These are phyloP conservation scores for Backusella luteola DNA, from an alignment of 192 early-diverging fungal species.

Conservation along the genomic window DNA sequence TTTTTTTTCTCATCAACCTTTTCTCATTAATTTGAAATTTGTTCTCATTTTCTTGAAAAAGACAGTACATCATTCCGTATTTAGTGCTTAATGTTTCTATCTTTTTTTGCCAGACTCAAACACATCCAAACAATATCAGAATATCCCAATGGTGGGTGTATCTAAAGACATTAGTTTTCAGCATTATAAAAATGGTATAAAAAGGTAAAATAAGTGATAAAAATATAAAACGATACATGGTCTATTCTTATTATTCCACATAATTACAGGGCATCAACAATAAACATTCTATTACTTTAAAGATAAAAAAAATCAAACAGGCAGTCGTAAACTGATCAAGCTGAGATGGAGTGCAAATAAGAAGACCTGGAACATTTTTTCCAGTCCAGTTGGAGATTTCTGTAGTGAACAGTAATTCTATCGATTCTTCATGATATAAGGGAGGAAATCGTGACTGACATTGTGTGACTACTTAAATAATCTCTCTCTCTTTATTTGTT, in stretches of 20 bases:
- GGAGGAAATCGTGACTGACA: neutral
- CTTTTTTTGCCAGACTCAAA: neutral
- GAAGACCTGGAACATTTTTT: neutral
- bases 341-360: too few species aligned
- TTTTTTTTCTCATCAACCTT: too few species aligned
- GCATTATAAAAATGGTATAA: neutral
- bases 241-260: neutral
- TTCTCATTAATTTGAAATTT: too few species aligned
- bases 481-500: neutral
- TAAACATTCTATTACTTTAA: neutral
- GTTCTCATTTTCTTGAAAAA: too few species aligned
- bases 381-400: neutral
- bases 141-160: neutral
- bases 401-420: neutral
- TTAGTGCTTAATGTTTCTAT: neutral
- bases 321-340: too few species aligned
- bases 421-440: neutral
- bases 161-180: neutral
- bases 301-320: neutral
- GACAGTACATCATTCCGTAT: neutral
- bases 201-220: neutral
- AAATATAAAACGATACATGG: neutral
- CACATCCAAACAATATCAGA: neutral
- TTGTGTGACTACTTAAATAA: neutral
- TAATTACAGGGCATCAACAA: neutral